Base-by-base conservation (phyloP, 306 rosid species). In the Prinsepia uniflora region DNA sequence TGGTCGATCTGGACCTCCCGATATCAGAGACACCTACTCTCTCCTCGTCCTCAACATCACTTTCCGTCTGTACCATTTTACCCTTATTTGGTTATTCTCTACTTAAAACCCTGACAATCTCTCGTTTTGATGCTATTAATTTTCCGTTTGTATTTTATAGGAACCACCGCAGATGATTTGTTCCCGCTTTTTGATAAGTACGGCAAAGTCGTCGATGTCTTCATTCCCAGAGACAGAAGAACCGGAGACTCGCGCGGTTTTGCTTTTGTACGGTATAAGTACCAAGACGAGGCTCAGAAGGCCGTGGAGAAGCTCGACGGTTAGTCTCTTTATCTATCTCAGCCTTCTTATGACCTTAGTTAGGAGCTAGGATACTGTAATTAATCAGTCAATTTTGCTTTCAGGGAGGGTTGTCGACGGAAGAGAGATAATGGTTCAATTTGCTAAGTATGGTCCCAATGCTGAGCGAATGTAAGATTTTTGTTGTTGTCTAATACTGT, bases 1-100 rank as follows among this genome's bases (percentile, higher is more conserved):
- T 40, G 94, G 94, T 8, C 84, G 94, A 83, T 78, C 94, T 7
- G 94, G 94, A 24, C 94, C 94, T 54, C 94, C 94, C 5, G 94
- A 88, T 75, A 88, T 88, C 87, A 84, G 88, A 82, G 94, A 88
- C 70, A 85, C 94, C 63, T 88, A 83, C 74, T 88, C 94, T 5
- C 94, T 88, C 39, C 94, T 88, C 73, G 94, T 88, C 67, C 94
- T 88, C 86, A 88, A 88, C 79, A 88, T 88, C 73, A 85, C 94
- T 58, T 88, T 88, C 79, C 85, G 94, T 88, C 81, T 49, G 6
- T 71, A 19, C 15, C 57, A 17, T 12, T 45, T 56, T 45, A 1
- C 66, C 49, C 60, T 0, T 54, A 47, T 65, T 36, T 36, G 10
- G 36, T 30, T 46, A 65, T 73, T 40, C n/a, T 53, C 24, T 41